These are phyloP conservation scores for Cryptococcus hybrid DNA, from an alignment of 1,284 basidiomycete genomes.

Conservation along the genomic window DNA sequence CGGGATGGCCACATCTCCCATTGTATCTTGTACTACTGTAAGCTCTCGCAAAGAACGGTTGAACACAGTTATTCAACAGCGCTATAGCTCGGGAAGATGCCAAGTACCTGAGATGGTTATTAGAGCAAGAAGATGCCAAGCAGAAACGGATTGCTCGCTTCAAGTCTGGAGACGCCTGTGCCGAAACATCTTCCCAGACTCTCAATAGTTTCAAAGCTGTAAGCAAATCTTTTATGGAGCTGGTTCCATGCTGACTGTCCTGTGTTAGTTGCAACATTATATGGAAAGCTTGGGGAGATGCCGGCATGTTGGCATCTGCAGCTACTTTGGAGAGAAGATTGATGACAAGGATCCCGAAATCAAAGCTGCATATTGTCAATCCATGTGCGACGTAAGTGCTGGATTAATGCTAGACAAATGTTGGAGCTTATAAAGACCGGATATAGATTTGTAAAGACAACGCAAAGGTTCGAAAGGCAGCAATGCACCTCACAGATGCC, in stretches of 20 bases:
- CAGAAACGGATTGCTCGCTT: constrained; percentile 10
- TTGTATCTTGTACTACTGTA: constrained; percentile 75
- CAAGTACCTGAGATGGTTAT: constrained; percentile 56
- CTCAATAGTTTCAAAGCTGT: constrained; percentile 65
- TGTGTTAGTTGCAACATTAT: constrained; percentile 52
- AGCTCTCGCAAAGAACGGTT: not conserved
- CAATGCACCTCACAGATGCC: constrained; percentile 26
- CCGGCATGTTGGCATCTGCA: constrained; percentile 74
- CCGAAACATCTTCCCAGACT: not conserved
- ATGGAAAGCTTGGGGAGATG: constrained; percentile 65
- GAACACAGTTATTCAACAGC: not conserved
- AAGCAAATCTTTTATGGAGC: constrained; percentile 22
- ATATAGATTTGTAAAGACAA: constrained; percentile 32
- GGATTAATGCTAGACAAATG: not conserved
- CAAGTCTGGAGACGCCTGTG: constrained; percentile 16
- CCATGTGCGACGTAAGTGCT: constrained; percentile 76
- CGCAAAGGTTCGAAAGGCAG: constrained; percentile 17
- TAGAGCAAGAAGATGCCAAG: constrained; percentile 49
- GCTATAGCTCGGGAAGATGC: constrained; percentile 71
- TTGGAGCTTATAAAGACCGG: not conserved
- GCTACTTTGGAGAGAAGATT: constrained; percentile 76
- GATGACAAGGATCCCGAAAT: constrained; percentile 56
- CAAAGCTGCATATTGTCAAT: constrained; percentile 62
- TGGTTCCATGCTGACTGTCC: not conserved
- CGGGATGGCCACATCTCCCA: constrained; percentile 75